Evolutionary conservation across 1,139 yeast genomes (phyloP), one percentile per base, ranked within the genome.

Genomic region (Suhomyces coccinellae): DNA sequence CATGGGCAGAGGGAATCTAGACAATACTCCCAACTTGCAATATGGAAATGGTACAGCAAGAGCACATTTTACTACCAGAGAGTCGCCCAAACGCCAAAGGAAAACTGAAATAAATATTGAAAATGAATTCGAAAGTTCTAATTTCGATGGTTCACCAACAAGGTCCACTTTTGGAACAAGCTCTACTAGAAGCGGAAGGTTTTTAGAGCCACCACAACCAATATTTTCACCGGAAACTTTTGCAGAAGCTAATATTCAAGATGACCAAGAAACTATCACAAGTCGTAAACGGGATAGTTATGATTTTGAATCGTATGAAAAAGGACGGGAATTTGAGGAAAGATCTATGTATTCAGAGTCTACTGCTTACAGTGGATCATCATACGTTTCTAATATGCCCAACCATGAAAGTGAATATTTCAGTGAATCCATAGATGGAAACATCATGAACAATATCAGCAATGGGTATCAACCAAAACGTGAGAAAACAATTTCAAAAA

Each of bases 201-300:
- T 81, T 37, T 62, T 82, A 38, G 83, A 80, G 31, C 82, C 83
- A 2, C 87, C 87, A 8, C 79, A 79, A 50, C 87, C 87, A 15
- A 79, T 83, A 15, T 82, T 82, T 52, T 76, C 85, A 1, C 82
- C 83, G 1, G 76, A 78, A 41, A 79, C 85, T 0, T 82, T 75
- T 60, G 84, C 83, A 2, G 83, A 79, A 44, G 85, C 85, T 1
- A 80, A 80, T 45, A 52, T 79, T 13, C 80, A 83, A 55, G 73
- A 67, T 39, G 57, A 55, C 30, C 60, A 59, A 38, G 60, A 55
- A 30, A 62, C 69, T 6, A 55, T 60, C 29, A 46, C 49, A 6
- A 58, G 53, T n/a, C 56, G 54, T 27, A 51, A 54, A 34, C 51
- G 55, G 44, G 61, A 53, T 36, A 54, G 57, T 39, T 71, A 71